Percentiles rank a stretch among this genome's conserved stretches.
Evolutionary conservation across 805 yeast species (phyloP).

Genomic region (Barnettozyma pratensis): DNA sequence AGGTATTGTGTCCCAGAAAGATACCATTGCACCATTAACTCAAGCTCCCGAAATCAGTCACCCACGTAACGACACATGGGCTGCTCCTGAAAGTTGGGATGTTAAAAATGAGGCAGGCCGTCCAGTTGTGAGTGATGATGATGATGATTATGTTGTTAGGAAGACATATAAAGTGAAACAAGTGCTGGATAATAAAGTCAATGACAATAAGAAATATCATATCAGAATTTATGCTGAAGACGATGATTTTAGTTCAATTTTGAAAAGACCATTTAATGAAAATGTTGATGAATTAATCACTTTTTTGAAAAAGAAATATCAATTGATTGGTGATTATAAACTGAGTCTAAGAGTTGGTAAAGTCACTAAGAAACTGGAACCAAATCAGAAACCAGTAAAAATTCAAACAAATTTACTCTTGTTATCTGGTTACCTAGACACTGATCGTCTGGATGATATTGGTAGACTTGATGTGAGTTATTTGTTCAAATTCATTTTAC

Average conservation of each 20-base stretch:
- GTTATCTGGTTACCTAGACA: conserved; percentile 71
- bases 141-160: conserved; percentile 31
- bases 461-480: conserved; percentile 83
- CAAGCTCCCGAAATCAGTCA: not conserved
- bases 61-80: conserved; percentile 33
- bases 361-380: conserved; percentile 64
- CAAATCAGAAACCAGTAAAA: conserved; percentile 69
- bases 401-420: conserved; percentile 70
- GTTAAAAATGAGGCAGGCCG: conserved; percentile 33
- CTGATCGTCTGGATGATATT: conserved; percentile 70
- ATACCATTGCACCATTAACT: not conserved
- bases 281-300: conserved; percentile 71
- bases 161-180: conserved; percentile 32
- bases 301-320: conserved; percentile 70
- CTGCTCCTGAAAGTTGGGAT: conserved; percentile 60
- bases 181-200: conserved; percentile 21
- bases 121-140: conserved; percentile 24
- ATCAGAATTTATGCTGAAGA: conserved; percentile 79
- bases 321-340: conserved; percentile 66
- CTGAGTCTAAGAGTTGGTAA: conserved; percentile 73
- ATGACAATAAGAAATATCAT: conserved; percentile 33
- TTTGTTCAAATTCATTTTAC: conserved; percentile 74
- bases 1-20: conserved; percentile 34
- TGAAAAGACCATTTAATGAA: conserved; percentile 74
- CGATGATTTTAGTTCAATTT: conserved; percentile 75